Evolutionary conservation across 208 protist species (phyloP).

Genomic region (Trypanosoma mega): DNA sequence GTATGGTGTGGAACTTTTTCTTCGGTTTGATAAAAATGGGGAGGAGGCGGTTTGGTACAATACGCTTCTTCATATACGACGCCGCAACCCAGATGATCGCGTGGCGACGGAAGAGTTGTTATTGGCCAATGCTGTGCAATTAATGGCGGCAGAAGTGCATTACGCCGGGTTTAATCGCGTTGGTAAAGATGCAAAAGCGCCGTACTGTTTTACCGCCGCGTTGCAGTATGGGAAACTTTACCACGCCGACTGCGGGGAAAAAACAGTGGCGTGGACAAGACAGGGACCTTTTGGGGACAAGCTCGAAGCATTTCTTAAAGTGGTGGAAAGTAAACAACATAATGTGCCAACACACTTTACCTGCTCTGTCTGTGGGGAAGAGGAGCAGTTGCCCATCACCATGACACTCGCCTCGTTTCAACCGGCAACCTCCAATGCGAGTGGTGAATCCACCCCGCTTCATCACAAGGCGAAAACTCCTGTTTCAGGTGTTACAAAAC

Average conservation of each 20-base stretch:
- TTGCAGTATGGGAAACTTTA: slow-evolving; percentile 15
- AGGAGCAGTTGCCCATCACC: slow-evolving; percentile 19
- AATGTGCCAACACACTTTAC: slow-evolving; percentile 22
- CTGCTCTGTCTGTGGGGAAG: slow-evolving; percentile 23
- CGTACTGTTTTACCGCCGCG: background rate
- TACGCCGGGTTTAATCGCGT: slow-evolving; percentile 45
- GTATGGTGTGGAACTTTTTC: slow-evolving; percentile 66
- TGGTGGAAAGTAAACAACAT: slow-evolving; percentile 34
- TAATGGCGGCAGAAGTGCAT: slow-evolving; percentile 39
- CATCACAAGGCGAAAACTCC: too few species aligned
- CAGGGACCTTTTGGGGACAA: slow-evolving; percentile 22
- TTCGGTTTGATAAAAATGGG: slow-evolving; percentile 52
- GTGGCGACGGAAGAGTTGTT: slow-evolving; percentile 46
- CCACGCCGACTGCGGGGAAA: background rate
- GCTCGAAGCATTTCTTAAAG: slow-evolving; percentile 40
- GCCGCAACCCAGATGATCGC: slow-evolving; percentile 35
- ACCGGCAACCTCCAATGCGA: too few species aligned
- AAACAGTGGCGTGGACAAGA: slow-evolving; percentile 8
- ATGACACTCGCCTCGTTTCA: too few species aligned
- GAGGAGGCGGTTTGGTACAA: slow-evolving; percentile 40
- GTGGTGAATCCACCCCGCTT: too few species aligned
- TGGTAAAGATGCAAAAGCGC: slow-evolving; percentile 4
- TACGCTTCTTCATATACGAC: slow-evolving; percentile 46
- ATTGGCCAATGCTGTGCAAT: slow-evolving; percentile 56
- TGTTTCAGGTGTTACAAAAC: too few species aligned